Base-by-base conservation (phyloP, 768 basidiomycete genomes). In the Nidularia sp. region DNA sequence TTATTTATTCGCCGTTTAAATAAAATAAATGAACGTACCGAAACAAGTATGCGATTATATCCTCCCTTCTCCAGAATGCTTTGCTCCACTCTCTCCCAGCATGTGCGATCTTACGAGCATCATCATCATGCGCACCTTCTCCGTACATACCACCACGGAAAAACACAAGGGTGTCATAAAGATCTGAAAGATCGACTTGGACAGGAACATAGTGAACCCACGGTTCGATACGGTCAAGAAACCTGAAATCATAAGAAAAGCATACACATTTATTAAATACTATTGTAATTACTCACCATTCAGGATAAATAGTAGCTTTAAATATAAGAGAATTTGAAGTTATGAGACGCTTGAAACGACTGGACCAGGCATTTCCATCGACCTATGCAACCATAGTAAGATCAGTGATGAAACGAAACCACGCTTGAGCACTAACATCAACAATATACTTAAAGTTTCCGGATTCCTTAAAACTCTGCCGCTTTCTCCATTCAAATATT, bases 131-230 rank as follows among this genome's bases (percentile, higher is more conserved):
- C 0, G 72, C 81, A 6, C 76, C 77, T 35, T 77, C 73, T 12
- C 84, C 81, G 49, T 78, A 70, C 7, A 72, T 73, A 57, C 78
- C 77, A 0, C 88, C 86, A 0, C 81, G 79, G 69, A 90, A 90
- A 70, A 93, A 93, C 1, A 83, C 66, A 45, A 88, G 72, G 3
- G 82, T 70, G 56, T 91, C 90, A 62, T 87, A 78, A 3, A 91
- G 63, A 63, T 90, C 87, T 0, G 78, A 74, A 8, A 85, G 75
- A 56, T 86, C 84, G 0, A 85, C 54, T 55, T 83, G 79, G 2
- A 89, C 71, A 1, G 88, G 88, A 0, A 90, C 75, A 60, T 89
- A 90, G 63, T 89, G 88, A 7, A 88, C 71, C 86, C 86, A 88
- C 0, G 86, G 84, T 33, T 70, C 74, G 43, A 84, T 70, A 8